Conservation (phyloP, 345 rosid genomes). For the Fremontodendron californicum region DNA sequence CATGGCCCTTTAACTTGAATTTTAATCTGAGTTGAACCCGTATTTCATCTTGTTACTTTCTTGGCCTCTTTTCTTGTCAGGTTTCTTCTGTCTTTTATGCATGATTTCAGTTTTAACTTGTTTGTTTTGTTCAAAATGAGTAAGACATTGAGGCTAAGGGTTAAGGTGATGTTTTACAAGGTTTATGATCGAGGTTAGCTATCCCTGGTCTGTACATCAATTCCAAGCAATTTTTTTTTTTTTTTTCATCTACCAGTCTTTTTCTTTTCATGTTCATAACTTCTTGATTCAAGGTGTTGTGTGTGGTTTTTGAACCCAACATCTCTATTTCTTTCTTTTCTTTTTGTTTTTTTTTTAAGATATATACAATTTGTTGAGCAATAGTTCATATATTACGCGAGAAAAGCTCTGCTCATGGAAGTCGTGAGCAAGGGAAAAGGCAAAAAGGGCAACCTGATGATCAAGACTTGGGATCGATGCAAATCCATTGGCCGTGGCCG, state of each 20-base stretch:
- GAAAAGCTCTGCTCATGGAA: slow-evolving; percentile 16
- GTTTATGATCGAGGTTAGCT: slow-evolving; percentile 39
- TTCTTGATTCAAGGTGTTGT: slow-evolving; percentile 13
- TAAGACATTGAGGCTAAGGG: slow-evolving; percentile 40
- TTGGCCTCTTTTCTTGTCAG: no score
- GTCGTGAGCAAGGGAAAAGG: slow-evolving; percentile 14
- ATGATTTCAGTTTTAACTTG: neutral
- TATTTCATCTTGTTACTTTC: neutral
- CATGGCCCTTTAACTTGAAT: neutral
- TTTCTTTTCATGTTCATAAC: neutral
- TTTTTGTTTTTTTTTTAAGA: neutral
- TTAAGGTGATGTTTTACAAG: slow-evolving; percentile 27
- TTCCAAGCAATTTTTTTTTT: neutral
- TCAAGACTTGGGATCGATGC: slow-evolving; percentile 51
- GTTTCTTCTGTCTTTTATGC: neutral
- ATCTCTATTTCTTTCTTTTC: neutral
- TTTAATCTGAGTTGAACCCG: neutral
- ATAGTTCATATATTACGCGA: neutral
- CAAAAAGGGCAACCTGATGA: slow-evolving; percentile 36
- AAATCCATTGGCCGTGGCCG: slow-evolving; percentile 34
- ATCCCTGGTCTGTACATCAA: neutral
- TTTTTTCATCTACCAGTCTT: neutral
- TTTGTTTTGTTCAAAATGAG: slow-evolving; percentile 24
- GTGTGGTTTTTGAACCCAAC: slow-evolving; percentile 18
- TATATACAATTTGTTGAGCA: neutral